These are phyloP conservation scores for Scutellaria galericulata DNA, from an alignment of 257 asterid genomes.

Conservation along the genomic window DNA sequence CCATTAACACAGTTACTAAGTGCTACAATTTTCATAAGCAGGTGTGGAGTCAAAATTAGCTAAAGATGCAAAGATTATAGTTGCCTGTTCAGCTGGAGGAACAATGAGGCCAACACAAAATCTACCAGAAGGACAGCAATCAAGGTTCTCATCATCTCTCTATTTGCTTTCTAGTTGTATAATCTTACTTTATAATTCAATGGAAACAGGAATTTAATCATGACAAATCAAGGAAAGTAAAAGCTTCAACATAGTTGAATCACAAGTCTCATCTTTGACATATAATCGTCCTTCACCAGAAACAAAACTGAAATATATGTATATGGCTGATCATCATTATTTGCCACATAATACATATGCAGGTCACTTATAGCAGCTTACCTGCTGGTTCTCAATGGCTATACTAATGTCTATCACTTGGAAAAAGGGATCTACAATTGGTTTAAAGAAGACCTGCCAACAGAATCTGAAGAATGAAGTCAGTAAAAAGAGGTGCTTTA, in stretches of 20 bases:
- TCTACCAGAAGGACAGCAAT: conserved; percentile 92
- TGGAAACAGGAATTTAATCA: background rate
- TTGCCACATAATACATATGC: conserved; percentile 41
- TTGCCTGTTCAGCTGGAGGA: conserved; percentile 92
- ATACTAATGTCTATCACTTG: conserved; percentile 74
- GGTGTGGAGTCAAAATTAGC: conserved; percentile 80
- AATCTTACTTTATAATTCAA: background rate
- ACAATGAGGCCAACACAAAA: conserved; percentile 80
- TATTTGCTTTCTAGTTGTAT: background rate
- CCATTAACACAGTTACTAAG: conserved; percentile 16
- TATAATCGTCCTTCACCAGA: background rate
- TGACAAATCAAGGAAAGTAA: background rate
- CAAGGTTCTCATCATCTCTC: conserved; percentile 53
- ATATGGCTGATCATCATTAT: conserved; percentile 1
- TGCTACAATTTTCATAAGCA: conserved; percentile 41
- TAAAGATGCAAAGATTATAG: conserved; percentile 80
- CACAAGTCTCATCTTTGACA: background rate
- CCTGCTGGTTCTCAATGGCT: conserved; percentile 88
- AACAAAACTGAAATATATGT: background rate
- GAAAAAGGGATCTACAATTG: conserved; percentile 87
- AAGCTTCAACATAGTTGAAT: background rate
- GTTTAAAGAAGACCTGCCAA: conserved; percentile 79
- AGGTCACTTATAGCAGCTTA: conserved; percentile 98
- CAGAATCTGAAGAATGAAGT: conserved; percentile 68
- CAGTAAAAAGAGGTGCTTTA: conserved; percentile 8